A percentile compares a stretch with the other conserved stretches of the same genome.
These are phyloP conservation scores for Penicillium diatomitis DNA, from an alignment of 495 filamentous ascomycete species.

Conservation along the genomic window DNA sequence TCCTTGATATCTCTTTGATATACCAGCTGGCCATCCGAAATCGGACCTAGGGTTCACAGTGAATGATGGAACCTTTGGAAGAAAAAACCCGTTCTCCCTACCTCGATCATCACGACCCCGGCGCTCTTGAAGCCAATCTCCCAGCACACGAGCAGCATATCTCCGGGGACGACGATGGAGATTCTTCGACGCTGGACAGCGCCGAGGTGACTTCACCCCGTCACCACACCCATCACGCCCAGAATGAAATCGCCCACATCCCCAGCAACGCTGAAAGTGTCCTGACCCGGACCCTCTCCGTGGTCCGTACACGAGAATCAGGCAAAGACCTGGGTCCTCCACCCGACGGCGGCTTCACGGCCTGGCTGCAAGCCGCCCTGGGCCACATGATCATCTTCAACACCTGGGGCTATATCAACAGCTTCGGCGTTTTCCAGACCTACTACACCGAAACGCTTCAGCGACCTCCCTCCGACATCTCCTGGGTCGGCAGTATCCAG, in stretches of 20 bases:
- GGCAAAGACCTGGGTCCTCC: constrained; percentile 43
- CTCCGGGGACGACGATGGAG: too few relatives aligned
- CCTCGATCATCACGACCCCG: neutral
- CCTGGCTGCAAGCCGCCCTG: constrained; percentile 60
- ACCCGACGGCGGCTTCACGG: constrained; percentile 47
- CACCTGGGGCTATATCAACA: constrained; percentile 70
- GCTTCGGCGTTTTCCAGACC: constrained; percentile 73
- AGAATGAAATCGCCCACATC: constrained; percentile 7
- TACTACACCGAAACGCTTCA: constrained; percentile 52
- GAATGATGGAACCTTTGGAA: constrained; percentile 4
- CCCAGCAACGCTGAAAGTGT: constrained; percentile 21
- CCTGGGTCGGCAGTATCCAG: constrained; percentile 69
- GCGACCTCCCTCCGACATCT: constrained; percentile 54
- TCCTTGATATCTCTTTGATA: too few relatives aligned
- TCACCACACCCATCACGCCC: neutral
- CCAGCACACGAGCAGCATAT: neutral
- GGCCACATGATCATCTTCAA: constrained; percentile 60
- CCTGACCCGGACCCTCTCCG: constrained; percentile 24
- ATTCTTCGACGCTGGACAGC: too few relatives aligned
- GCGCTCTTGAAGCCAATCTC: constrained; percentile 3
- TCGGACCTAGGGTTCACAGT: neutral
- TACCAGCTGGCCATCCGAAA: neutral
- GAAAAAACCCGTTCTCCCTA: neutral
- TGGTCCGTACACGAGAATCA: constrained; percentile 38
- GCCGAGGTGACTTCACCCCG: too few relatives aligned